Base-by-base conservation (phyloP, 2,329 filamentous ascomycete species). In the Fusarium sacchari region DNA sequence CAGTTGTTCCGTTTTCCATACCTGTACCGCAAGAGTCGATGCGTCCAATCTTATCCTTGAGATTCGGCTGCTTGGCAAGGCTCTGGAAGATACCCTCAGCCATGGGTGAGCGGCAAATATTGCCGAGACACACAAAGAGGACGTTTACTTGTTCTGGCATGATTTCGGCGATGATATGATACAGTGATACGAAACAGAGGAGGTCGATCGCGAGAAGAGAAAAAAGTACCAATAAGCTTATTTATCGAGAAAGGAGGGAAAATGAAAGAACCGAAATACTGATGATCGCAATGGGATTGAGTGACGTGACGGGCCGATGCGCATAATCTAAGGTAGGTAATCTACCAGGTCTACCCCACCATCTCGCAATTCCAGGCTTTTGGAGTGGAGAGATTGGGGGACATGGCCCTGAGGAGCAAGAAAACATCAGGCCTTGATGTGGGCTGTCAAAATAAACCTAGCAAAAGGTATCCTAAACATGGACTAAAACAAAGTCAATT, bases 81-180 rank as follows among this genome's bases (percentile, higher is more conserved):
- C 91, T 89, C 66, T 91, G 90, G 84, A 99, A 98, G 74, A 97
- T 93, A 56, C 94, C 96, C 86, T 98, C 96, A 50, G 95, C 94
- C 96, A 99, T 98, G 37, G 96, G 94, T 13, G 95, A 97, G 69
- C 89, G 88, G 81, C 95, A 99, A 79, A 98, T 98, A 83, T 99
- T 99, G 81, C 96, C 96, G 39, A 98, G 88, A 84, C 96, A 99
- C 77, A 98, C 96, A 81, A 98, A 98, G 59, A 98, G 89, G 42
- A 98, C 93, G 6, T 92, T 95, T 61, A 94, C 75, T 43, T 82
- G 81, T 68, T 84, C 83, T 12, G 83, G 67, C 83, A 84, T 83
- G 26, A 70, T 78, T 78, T 71, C 24, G 50, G 52, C 59, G 62
- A 55, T 46, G 64, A 44, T 46, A 55, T 46, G 64, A 44, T 46